Evolutionary conservation across 768 basidiomycete species (phyloP).

Genomic region (Boletus pseudo-olivaceus): DNA sequence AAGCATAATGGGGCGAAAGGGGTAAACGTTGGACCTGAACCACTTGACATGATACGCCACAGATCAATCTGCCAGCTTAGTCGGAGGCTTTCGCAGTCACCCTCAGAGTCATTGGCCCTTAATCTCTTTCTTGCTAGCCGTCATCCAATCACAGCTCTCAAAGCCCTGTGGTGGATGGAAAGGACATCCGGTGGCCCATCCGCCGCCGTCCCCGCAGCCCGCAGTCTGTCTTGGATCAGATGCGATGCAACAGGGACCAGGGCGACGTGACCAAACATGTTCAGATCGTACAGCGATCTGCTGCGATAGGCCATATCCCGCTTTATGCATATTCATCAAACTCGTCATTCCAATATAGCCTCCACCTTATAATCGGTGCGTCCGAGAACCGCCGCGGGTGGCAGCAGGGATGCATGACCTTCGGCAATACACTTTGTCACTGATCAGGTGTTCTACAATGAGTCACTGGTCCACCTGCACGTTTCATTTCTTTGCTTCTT

Average conservation of each 20-base stretch:
- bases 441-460: not conserved
- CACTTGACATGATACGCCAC: no score
- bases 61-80: no score
- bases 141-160: no score
- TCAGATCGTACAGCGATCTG: not conserved
- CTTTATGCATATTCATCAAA: not conserved
- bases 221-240: not conserved
- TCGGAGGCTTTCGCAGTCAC: no score
- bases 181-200: not conserved
- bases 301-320: not conserved
- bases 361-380: not conserved
- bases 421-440: not conserved
- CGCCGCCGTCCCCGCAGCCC: not conserved
- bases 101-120: no score
- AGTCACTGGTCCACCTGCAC: not conserved
- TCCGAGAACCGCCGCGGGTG: not conserved
- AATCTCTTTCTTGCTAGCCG: no score
- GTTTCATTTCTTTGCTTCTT: conserved; percentile 3
- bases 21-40: no score
- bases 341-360: not conserved
- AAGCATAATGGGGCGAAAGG: no score
- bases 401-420: not conserved
- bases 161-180: no score
- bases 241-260: not conserved
- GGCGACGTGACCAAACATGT: not conserved